Conservation (phyloP, 306 rosid genomes). For the Ceratonia siliqua region DNA sequence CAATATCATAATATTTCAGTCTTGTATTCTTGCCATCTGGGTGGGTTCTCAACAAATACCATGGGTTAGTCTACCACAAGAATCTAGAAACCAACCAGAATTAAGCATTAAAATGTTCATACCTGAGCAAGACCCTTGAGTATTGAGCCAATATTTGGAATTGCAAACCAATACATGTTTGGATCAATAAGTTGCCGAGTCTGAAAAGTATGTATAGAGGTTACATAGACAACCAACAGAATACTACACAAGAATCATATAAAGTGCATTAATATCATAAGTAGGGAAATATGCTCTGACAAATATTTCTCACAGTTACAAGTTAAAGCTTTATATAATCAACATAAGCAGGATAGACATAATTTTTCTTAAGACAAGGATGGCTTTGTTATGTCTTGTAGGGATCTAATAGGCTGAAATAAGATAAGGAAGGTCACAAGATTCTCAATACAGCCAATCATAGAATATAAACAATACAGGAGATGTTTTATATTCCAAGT, state of each 20-base stretch:
- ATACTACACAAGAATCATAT: constrained; percentile 11
- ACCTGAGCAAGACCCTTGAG: constrained; percentile 91
- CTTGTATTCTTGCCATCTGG: no score
- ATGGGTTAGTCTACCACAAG: not conserved
- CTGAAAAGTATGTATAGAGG: constrained; percentile 46
- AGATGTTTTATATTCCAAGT: not conserved
- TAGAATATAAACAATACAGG: constrained; percentile 17
- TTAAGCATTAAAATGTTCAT: constrained; percentile 27
- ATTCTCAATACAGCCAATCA: not conserved
- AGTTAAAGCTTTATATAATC: constrained; percentile 11
- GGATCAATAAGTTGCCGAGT: constrained; percentile 89
- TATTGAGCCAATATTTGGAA: constrained; percentile 85
- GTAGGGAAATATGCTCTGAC: constrained; percentile 1
- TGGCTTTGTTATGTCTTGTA: not conserved
- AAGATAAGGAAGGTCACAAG: constrained; percentile 19
- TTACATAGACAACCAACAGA: constrained; percentile 27
- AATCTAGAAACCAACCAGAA: not conserved
- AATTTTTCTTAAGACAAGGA: constrained; percentile 12
- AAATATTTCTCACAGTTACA: constrained; percentile 6
- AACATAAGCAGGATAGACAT: not conserved
- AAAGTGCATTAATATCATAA: not conserved
- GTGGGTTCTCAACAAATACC: no score
- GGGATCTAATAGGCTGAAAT: constrained; percentile 14
- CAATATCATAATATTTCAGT: no score
- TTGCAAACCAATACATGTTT: constrained; percentile 77